Percentiles rank a stretch among this genome's conserved stretches.
Conservation (phyloP, 371 early-diverging fungal species). For the Fennellomyces sp. region DNA sequence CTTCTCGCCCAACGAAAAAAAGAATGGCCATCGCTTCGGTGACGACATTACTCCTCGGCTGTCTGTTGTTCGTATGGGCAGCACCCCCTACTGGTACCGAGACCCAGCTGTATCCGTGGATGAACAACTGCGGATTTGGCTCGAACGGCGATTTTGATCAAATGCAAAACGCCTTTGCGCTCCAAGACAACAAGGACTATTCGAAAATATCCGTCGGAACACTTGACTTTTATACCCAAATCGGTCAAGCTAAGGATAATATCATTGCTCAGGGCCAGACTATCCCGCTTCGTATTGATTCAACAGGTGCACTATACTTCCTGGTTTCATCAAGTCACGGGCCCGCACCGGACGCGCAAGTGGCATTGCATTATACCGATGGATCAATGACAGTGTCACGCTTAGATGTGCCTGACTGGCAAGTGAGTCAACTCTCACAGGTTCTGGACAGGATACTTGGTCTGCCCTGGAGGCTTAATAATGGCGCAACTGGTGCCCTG, state of each 20-base stretch:
- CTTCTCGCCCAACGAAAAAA: too few species aligned
- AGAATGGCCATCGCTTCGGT: not conserved
- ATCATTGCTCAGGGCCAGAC: slow-evolving; percentile 27
- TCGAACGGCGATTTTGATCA: slow-evolving; percentile 26
- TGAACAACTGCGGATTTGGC: slow-evolving; percentile 13
- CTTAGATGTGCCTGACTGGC: slow-evolving; percentile 39
- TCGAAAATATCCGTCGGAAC: slow-evolving; percentile 10
- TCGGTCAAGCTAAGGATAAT: slow-evolving; percentile 18
- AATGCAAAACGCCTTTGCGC: slow-evolving; percentile 10
- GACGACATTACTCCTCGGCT: not conserved
- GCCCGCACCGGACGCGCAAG: slow-evolving; percentile 11
- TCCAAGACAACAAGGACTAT: not conserved
- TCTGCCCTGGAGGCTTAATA: slow-evolving; percentile 8
- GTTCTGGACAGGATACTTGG: slow-evolving; percentile 8
- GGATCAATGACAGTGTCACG: slow-evolving; percentile 15
- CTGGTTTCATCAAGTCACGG: slow-evolving; percentile 29
- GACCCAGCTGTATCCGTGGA: not conserved
- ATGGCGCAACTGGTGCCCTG: slow-evolving; percentile 9
- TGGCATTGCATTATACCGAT: slow-evolving; percentile 27
- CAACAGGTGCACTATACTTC: slow-evolving; percentile 27
- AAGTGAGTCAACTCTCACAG: slow-evolving; percentile 17
- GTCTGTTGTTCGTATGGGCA: not conserved
- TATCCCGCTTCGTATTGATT: slow-evolving; percentile 24
- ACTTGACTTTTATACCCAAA: slow-evolving; percentile 6
- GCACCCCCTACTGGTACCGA: not conserved